These are phyloP conservation scores for Phoenix dactylifera DNA, from an alignment of 176 grass and related monocot species.

Conservation along the genomic window DNA sequence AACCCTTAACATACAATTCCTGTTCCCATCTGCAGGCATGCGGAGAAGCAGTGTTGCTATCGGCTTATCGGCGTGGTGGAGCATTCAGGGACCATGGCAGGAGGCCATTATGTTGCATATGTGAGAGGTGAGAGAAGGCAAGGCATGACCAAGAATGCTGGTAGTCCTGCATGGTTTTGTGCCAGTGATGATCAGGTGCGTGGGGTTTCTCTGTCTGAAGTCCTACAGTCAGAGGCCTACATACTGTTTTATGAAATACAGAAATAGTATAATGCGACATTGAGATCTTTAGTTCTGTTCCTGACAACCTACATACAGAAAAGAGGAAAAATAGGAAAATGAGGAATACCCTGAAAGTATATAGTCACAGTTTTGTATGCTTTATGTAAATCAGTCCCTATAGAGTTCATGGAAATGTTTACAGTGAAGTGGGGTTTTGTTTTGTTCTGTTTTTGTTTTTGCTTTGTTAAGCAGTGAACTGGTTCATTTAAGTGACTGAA, in stretches of 20 bases:
- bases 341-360: no score
- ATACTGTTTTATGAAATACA: constrained; percentile 64
- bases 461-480: no score
- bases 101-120: constrained; percentile 74
- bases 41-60: constrained; percentile 44
- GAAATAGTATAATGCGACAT: constrained; percentile 11
- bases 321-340: no score
- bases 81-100: constrained; percentile 60
- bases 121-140: constrained; percentile 31
- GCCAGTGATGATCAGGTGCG: constrained; percentile 31
- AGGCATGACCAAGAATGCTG: background rate
- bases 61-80: constrained; percentile 61
- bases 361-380: no score
- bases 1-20: no score
- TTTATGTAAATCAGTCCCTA: no score
- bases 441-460: no score
- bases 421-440: no score
- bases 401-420: no score
- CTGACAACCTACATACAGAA: no score
- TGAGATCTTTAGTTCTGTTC: no score
- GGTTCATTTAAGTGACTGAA: no score
- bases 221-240: constrained; percentile 46
- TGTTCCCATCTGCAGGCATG: constrained; percentile 27
- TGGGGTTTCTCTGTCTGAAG: constrained; percentile 52
- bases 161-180: constrained; percentile 37